Evolutionary conservation across 1,284 basidiomycete species (phyloP), one percentile per base, ranked within the genome.

Genomic region (Cutaneotrichosporon dermatis): DNA sequence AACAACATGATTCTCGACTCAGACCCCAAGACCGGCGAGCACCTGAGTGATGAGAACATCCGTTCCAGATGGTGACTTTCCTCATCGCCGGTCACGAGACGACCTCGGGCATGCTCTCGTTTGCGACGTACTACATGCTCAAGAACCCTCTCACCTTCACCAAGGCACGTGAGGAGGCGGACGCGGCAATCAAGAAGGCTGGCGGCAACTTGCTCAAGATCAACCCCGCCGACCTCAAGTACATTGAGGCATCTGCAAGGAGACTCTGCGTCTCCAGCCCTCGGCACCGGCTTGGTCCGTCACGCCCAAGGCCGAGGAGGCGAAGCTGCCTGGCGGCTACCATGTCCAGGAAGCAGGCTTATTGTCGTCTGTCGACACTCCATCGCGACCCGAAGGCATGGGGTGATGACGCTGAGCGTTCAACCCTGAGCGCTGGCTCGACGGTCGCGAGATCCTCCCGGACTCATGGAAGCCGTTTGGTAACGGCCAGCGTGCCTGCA

Each of bases 51-150:
- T 51, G 78, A 81, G 55, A 79, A 79, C 42, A 83, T 83, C 45
- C 73, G 78, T 70, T 76, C 60, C 83, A 84, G 69, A 76, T 83
- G 25, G 68, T 83, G n/a, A 83, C 82, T 2, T 83, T 84, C 77
- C 71, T 84, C n/a, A 80, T 83, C 44, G 83, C 82, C 5, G 83
- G 82, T 2, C 82, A 83, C 62, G 82, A 83, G 67, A 83, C 82
- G 0, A 82, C 82, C 0, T 82, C 81, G 2, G 70, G 70, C 6
- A 59, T 72, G 60, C 65, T 73, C 39, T 68, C 67, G 0, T 64
- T 64, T n/a, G 59, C 57, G 6, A 64, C 52, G 1, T 82, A 82
- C 71, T 79, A 80, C 65, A 75, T 83, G 35, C 73, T 83, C 58
- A 80, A 80, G 50, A 73, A 83, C 68, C 84, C 84, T 2, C 74